phyloP scores from a whole-genome alignment of 768 basidiomycete genomes.

The Suillus paluster region DNA sequence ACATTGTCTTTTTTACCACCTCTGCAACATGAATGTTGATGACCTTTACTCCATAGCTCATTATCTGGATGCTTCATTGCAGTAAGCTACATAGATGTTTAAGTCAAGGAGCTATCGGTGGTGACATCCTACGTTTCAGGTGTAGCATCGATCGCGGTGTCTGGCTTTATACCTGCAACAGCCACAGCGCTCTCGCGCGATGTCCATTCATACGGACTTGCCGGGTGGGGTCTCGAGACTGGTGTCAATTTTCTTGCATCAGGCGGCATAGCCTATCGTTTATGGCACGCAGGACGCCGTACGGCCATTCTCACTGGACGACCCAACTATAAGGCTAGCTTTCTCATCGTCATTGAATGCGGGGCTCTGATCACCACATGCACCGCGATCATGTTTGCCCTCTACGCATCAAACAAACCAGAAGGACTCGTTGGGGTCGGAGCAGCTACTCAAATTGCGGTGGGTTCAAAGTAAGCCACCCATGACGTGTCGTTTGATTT shows the following conservation, averaged over 20 bases:
- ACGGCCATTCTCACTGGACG: conserved; percentile 8
- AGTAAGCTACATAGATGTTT: conserved; percentile 14
- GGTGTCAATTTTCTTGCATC: conserved; percentile 21
- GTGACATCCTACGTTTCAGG: conserved; percentile 4
- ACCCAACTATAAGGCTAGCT: conserved; percentile 16
- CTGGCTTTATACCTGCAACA: conserved; percentile 18
- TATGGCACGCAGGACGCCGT: conserved; percentile 17
- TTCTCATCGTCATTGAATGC: conserved; percentile 25
- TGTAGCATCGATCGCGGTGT: conserved; percentile 18
- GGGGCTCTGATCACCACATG: conserved; percentile 17
- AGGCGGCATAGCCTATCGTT: conserved; percentile 18
- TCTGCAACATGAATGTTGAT: neutral
- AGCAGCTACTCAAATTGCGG: conserved; percentile 19
- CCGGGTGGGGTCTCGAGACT: conserved; percentile 18
- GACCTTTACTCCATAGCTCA: conserved; percentile 10
- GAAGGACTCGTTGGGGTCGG: conserved; percentile 13
- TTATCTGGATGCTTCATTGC: conserved; percentile 21
- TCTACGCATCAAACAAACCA: conserved; percentile 6
- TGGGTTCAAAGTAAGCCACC: conserved; percentile 10
- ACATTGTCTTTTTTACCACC: neutral
- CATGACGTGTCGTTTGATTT: neutral
- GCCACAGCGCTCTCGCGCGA: conserved; percentile 6
- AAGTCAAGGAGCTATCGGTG: neutral
- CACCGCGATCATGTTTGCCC: conserved; percentile 13
- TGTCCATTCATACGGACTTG: conserved; percentile 3